Evolutionary conservation across 257 asterid genomes (phyloP).

Genomic region (Gynochthodes officinalis): DNA sequence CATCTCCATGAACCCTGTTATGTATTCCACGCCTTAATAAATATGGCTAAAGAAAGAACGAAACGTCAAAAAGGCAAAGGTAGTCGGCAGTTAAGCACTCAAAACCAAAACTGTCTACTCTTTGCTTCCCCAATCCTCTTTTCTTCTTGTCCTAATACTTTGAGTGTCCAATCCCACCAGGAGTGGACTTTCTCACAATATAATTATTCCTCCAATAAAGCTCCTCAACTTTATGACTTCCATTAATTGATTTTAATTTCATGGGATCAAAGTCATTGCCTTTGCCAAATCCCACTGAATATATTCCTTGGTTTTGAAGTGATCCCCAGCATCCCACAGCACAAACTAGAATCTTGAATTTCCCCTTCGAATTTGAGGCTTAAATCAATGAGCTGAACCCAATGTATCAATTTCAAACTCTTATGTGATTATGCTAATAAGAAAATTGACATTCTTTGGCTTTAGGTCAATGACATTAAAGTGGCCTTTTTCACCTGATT

Average conservation of each 20-base stretch:
- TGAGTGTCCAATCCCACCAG: neutral
- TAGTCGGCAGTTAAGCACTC: slow-evolving; percentile 38
- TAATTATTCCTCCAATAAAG: neutral
- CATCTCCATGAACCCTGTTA: neutral
- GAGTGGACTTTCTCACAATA: slow-evolving; percentile 11
- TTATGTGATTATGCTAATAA: neutral
- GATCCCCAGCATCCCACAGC: neutral
- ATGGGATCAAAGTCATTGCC: neutral
- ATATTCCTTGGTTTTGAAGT: neutral
- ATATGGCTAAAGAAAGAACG: neutral
- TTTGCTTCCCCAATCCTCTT: neutral
- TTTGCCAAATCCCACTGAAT: neutral
- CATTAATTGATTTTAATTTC: neutral
- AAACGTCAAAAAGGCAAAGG: slow-evolving; percentile 32
- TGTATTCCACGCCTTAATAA: slow-evolving; percentile 11
- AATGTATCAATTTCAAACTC: too few species aligned
- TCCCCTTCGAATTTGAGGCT: neutral
- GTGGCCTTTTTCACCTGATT: neutral
- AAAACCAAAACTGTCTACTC: neutral
- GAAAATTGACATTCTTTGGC: neutral
- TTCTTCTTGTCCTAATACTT: neutral
- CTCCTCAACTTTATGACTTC: slow-evolving; percentile 4
- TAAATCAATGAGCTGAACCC: too few species aligned
- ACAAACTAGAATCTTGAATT: neutral
- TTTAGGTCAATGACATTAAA: neutral